Percentiles rank a stretch among this genome's conserved stretches.
These are phyloP conservation scores for Trifolium dubium DNA, from an alignment of 306 rosid genomes.

Conservation along the genomic window DNA sequence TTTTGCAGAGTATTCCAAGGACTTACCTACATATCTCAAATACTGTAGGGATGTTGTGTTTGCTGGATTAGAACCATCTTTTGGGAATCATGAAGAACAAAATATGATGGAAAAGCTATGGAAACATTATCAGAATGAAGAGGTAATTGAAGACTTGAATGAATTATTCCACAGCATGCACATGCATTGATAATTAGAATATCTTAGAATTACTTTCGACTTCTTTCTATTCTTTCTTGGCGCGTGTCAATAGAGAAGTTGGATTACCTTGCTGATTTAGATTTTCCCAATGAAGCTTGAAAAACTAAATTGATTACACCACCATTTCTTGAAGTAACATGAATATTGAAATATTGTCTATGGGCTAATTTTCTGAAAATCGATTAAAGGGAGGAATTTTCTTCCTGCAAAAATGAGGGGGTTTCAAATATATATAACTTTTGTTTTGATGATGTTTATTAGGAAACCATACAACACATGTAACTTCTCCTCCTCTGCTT, in stretches of 20 bases:
- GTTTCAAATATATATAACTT: conserved; percentile 20
- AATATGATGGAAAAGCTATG: conserved; percentile 59
- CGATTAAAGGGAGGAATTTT: conserved; percentile 1
- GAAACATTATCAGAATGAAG: conserved; percentile 63
- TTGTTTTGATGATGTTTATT: conserved; percentile 19
- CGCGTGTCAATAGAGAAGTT: conserved; percentile 5
- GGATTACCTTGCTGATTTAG: conserved; percentile 4
- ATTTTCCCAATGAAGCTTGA: neutral
- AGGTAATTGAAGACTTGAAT: conserved; percentile 55
- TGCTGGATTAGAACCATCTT: conserved; percentile 70
- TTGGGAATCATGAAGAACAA: conserved; percentile 70
- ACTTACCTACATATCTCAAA: conserved; percentile 75
- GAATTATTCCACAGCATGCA: conserved; percentile 14
- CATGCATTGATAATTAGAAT: conserved; percentile 25
- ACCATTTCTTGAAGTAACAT: conserved; percentile 3
- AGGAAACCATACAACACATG: neutral
- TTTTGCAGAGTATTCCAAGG: conserved; percentile 71
- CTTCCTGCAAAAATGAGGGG: conserved; percentile 13
- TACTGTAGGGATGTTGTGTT: conserved; percentile 78
- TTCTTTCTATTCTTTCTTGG: conserved; percentile 21
- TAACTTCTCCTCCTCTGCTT: neutral
- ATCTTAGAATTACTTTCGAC: conserved; percentile 22
- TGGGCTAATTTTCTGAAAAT: neutral
- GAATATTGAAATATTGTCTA: neutral
- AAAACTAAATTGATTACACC: conserved; percentile 19